These are phyloP conservation scores for Tilletia horrida DNA, from an alignment of 1,284 basidiomycete genomes.

Conservation along the genomic window DNA sequence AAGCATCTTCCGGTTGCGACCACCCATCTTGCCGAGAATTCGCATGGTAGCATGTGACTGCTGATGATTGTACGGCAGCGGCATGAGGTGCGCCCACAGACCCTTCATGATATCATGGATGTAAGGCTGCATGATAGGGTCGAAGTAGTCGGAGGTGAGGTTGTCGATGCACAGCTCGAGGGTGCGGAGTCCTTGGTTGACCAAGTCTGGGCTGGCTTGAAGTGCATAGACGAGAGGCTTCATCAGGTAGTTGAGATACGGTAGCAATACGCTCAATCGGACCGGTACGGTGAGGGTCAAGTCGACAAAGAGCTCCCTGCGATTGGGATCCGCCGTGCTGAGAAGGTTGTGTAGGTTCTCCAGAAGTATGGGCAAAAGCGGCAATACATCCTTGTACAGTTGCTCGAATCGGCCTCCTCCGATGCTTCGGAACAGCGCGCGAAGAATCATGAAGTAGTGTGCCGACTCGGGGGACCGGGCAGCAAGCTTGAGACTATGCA, in stretches of 20 bases:
- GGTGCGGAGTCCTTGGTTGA: slow-evolving; percentile 92
- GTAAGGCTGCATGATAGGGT: slow-evolving; percentile 83
- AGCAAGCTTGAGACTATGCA: slow-evolving; percentile 93
- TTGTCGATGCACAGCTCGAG: slow-evolving; percentile 99
- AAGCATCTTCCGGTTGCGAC: slow-evolving; percentile 78
- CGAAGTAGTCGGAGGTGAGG: slow-evolving; percentile 94
- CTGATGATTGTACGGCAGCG: slow-evolving; percentile 82
- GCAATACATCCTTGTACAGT: slow-evolving; percentile 93
- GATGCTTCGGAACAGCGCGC: slow-evolving; percentile 91
- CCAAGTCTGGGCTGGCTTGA: slow-evolving; percentile 74
- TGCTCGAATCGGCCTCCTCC: slow-evolving; percentile 95
- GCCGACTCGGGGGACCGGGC: slow-evolving; percentile 85
- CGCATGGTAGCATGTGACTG: slow-evolving; percentile 94
- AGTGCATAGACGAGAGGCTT: slow-evolving; percentile 89
- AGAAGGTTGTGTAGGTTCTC: slow-evolving; percentile 74
- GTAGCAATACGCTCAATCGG: slow-evolving; percentile 89
- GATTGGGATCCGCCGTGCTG: slow-evolving; percentile 48
- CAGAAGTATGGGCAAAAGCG: slow-evolving; percentile 92
- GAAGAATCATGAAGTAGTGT: slow-evolving; percentile 90
- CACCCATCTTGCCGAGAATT: slow-evolving; percentile 94
- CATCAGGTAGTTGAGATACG: slow-evolving; percentile 94
- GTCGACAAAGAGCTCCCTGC: slow-evolving; percentile 70
- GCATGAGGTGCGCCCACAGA: slow-evolving; percentile 65
- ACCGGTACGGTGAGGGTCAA: slow-evolving; percentile 95
- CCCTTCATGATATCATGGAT: slow-evolving; percentile 86